phyloP scores from a whole-genome alignment of 2,329 filamentous ascomycete species.

The Nemania serpens region DNA sequence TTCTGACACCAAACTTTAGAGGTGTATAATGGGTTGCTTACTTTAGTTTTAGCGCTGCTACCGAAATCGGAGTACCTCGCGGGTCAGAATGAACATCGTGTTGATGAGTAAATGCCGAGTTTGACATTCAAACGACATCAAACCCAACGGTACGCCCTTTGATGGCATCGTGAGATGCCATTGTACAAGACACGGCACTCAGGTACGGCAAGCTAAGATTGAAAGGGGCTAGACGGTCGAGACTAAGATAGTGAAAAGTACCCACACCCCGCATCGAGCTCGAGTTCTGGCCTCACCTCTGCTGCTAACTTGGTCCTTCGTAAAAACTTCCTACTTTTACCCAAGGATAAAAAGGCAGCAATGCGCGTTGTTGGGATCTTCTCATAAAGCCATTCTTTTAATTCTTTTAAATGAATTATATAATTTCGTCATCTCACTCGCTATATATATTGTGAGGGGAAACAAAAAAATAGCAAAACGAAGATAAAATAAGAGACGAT shows the following conservation, averaged over 20 bases:
- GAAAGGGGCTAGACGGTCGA: neutral
- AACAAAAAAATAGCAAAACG: neutral
- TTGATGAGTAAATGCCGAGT: slow-evolving; percentile 8
- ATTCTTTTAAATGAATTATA: neutral
- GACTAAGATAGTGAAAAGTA: too few species aligned
- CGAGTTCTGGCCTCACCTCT: neutral
- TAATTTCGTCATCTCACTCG: neutral
- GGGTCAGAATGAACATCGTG: too few species aligned
- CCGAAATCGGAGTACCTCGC: too few species aligned
- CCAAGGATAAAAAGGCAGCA: neutral
- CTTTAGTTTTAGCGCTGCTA: too few species aligned
- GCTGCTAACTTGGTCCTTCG: neutral
- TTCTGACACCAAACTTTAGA: too few species aligned
- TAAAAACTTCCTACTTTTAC: neutral
- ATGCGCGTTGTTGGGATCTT: neutral
- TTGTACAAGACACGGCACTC: neutral
- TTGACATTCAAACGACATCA: neutral
- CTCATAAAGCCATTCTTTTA: neutral
- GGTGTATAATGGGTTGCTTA: too few species aligned
- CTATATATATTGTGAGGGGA: neutral
- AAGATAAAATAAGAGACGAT: too few species aligned
- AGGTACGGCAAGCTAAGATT: neutral
- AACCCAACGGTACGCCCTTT: neutral
- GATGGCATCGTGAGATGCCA: neutral
- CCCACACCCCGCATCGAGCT: neutral